phyloP scores from a whole-genome alignment of 2,329 filamentous ascomycete species.

The Pyricularia grisea region DNA sequence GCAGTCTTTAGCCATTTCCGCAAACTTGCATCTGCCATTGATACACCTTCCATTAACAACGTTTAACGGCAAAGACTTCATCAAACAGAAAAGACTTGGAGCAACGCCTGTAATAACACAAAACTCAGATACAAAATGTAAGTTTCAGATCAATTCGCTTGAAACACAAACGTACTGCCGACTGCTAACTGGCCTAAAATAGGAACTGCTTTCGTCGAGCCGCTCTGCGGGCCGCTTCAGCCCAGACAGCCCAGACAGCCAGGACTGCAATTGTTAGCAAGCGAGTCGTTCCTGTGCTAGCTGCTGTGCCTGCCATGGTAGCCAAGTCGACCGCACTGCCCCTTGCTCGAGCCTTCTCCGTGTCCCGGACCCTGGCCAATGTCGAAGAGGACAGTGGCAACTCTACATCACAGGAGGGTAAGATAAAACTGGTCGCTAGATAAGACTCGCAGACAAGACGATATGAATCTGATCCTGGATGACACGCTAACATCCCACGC shows the following conservation, averaged over 20 bases:
- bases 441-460: neutral
- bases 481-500: neutral
- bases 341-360: neutral
- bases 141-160: neutral
- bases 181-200: neutral
- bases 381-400: neutral
- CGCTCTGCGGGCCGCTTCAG: constrained; percentile 18
- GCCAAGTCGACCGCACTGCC: neutral
- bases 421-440: neutral
- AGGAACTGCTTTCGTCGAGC: constrained; percentile 24
- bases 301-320: neutral
- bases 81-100: neutral
- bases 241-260: neutral
- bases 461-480: neutral
- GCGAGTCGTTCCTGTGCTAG: constrained; percentile 1
- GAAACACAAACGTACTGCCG: too few species aligned
- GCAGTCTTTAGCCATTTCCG: neutral
- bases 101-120: neutral
- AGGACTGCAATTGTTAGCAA: constrained; percentile 12
- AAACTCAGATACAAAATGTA: neutral
- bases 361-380: neutral
- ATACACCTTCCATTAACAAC: neutral
- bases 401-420: neutral
- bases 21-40: neutral
- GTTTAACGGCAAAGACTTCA: neutral